Evolutionary conservation across 2,329 filamentous ascomycete species (phyloP), one percentile per base, ranked within the genome.

Genomic region (Allantophomopsis lycopodina): DNA sequence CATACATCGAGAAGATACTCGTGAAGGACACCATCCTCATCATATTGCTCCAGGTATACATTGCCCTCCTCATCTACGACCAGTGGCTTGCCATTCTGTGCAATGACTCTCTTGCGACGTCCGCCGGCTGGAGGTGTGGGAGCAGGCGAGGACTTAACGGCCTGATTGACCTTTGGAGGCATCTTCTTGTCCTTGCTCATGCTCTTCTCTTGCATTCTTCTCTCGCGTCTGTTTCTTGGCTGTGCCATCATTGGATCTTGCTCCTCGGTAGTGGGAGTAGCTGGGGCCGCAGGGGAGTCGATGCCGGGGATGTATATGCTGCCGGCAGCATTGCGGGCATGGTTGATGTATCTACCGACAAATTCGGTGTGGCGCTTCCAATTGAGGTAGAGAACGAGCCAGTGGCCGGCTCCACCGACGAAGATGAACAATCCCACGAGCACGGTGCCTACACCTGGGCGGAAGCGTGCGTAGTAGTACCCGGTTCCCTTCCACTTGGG

Each of bases 381-480:
- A 62, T 78, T 76, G 66, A 95, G 77, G 61, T 84, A 78, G 42
- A 96, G 68, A 13, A 82, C 80, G 37, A 84, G 66, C 63, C 95
- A 98, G 64, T 98, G 91, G 31, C 83, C 79, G 21, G 68, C 83
- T 46, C 91, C 91, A 42, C 88, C 89, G 38, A 83, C 75, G 39
- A 85, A 74, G 46, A 94, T 58, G 60, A 96, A 86, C 32, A 94
- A 64, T 36, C 89, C 88, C 18, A 80, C 44, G 38, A 96, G 61
- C 35, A 94, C 91, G 12, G 83, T 83, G 43, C 85, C 86, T 35
- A 96, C 67, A 7, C 91, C 91, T 2, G 91, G 91, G 15, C 91
- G 76, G 71, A 89, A 95, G 42, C 91, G 79, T 53, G 78, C 79
- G 67, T 98, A 98, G 71, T 96, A 98, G 72, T 98, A 98, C 46